Conservation (phyloP, 345 rosid species). For the Conringia planisiliqua region DNA sequence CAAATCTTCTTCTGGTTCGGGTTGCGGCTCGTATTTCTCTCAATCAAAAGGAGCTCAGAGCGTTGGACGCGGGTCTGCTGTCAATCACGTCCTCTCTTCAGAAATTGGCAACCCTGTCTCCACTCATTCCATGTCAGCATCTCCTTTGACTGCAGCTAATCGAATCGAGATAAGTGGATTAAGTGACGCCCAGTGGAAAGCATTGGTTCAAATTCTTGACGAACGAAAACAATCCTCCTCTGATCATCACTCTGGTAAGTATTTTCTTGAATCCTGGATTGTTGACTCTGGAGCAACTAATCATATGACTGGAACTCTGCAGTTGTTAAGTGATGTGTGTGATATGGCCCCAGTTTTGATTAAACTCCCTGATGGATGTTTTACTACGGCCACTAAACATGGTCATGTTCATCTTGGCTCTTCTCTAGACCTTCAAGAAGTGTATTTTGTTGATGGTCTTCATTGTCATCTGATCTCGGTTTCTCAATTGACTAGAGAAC, state of each 20-base stretch:
- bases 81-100: no score
- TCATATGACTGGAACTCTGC: not conserved
- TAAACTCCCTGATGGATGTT: not conserved
- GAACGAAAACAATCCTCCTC: not conserved
- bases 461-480: not conserved
- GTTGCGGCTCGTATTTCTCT: no score
- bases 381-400: not conserved
- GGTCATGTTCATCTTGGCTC: fast-evolving
- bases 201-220: not conserved
- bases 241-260: not conserved
- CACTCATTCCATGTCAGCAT: no score
- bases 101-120: no score
- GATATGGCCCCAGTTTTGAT: not conserved
- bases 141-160: not conserved
- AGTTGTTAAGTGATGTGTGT: not conserved
- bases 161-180: not conserved
- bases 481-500: not conserved
- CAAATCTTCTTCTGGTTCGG: no score
- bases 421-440: not conserved
- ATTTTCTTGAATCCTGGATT: not conserved
- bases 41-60: no score
- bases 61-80: no score
- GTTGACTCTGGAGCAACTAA: not conserved
- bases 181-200: not conserved
- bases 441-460: not conserved